Percentiles rank a stretch among this genome's conserved stretches.
Evolutionary conservation across 768 basidiomycete genomes (phyloP).

Genomic region (Leccinum incarnatum): DNA sequence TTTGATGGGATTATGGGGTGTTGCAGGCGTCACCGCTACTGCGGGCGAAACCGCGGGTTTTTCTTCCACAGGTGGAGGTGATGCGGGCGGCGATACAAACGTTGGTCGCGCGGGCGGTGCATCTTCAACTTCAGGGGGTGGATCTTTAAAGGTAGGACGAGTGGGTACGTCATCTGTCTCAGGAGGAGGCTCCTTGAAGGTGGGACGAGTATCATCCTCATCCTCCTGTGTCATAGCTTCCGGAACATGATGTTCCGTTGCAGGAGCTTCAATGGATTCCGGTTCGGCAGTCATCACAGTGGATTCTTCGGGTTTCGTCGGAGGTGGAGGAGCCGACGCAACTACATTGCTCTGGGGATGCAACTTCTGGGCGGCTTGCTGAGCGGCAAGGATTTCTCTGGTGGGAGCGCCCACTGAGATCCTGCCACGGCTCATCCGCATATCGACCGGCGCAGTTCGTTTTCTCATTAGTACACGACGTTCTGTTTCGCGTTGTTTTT

Average conservation of each 20-base stretch:
- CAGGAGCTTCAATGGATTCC: constrained; percentile 9
- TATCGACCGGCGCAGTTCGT: constrained; percentile 83
- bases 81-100: constrained; percentile 23
- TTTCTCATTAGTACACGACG: constrained; percentile 81
- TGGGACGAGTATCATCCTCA: constrained; percentile 35
- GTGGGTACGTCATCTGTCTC: constrained; percentile 29
- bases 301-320: constrained; percentile 19
- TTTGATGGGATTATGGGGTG: constrained; percentile 51
- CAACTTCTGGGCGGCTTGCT: constrained; percentile 59
- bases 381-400: constrained; percentile 67
- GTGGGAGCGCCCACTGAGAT: constrained; percentile 71
- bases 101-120: constrained; percentile 14
- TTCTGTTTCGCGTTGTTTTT: constrained; percentile 78
- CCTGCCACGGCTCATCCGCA: constrained; percentile 78
- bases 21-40: constrained; percentile 31
- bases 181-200: constrained; percentile 63
- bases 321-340: constrained; percentile 17
- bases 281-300: constrained; percentile 15
- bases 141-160: constrained; percentile 59
- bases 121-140: constrained; percentile 57
- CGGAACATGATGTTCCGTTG: not conserved
- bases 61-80: constrained; percentile 25
- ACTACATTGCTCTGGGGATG: constrained; percentile 14
- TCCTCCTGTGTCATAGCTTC: not conserved
- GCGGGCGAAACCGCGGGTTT: constrained; percentile 28